Conservation (phyloP, 129 eudicot genomes). For the Chrysanthemum makinoi region DNA sequence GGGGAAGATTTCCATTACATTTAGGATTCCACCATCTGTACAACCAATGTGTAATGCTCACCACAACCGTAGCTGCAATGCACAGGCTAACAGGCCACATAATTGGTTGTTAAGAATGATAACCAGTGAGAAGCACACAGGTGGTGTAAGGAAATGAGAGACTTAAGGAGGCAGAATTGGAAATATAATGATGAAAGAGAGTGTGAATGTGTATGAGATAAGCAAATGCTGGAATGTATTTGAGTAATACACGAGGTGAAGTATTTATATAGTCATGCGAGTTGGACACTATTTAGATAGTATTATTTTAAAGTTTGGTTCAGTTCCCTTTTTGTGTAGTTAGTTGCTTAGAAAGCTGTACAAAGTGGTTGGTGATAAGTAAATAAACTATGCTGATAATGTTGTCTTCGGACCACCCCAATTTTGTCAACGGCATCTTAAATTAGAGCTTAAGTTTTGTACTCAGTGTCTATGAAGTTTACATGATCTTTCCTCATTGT, state of each 20-base stretch:
- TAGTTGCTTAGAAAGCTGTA: constrained; percentile 67
- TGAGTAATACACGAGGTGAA: constrained; percentile 44
- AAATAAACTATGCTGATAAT: constrained; percentile 29
- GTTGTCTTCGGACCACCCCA: constrained; percentile 42
- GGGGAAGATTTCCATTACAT: constrained; percentile 86
- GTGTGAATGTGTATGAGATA: constrained; percentile 26
- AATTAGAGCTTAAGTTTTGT: constrained; percentile 47
- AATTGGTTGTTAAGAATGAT: constrained; percentile 4
- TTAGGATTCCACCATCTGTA: constrained; percentile 78
- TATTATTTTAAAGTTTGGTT: constrained; percentile 29
- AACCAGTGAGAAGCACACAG: constrained; percentile 5
- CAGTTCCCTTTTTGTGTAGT: constrained; percentile 40
- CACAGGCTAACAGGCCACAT: constrained; percentile 49
- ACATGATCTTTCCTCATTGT: constrained; percentile 53
- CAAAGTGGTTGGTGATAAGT: constrained; percentile 47
- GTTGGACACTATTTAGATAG: constrained; percentile 11
- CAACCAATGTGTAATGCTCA: constrained; percentile 54
- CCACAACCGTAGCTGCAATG: constrained; percentile 35
- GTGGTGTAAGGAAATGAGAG: constrained; percentile 3
- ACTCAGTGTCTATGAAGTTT: constrained; percentile 46
- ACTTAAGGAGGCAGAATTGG: constrained; percentile 19
- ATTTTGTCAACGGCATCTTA: constrained; percentile 50
- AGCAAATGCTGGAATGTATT: constrained; percentile 61
- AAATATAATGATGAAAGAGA: constrained; percentile 18
- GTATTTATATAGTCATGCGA: constrained; percentile 65